Base-by-base conservation (phyloP, 192 early-diverging fungal genomes). In the Entomortierella lignicola region DNA sequence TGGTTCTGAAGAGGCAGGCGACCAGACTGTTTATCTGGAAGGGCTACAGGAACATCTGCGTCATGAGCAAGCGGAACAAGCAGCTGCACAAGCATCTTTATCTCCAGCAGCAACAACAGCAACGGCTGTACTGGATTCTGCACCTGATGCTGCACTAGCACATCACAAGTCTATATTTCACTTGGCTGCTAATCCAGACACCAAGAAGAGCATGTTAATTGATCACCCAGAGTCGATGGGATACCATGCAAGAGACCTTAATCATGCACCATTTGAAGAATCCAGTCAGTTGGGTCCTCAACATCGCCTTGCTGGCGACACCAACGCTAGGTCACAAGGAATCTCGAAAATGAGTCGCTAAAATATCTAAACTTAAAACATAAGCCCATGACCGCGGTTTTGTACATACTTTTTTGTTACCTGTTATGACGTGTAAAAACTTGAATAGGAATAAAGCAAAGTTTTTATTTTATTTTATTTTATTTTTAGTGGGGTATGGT, bases 121-220 rank as follows among this genome's bases (percentile, higher is more conserved):
- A 0, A 42, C 66, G 26, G 54, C 57, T 10, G 0, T 77, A 2
- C 15, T 77, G 30, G 62, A 39, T 7, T 34, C 66, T 0, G 74
- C 74, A 12, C 66, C 66, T 6, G 26, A 54, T 29, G 66, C 48
- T 10, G 66, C 43, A n/a, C 32, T 48, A 13, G 58, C 66, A 17
- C 72, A 74, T 39, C 63, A 65, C 10, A 52, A 67, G 39, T 77
- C 74, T 20, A 25, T 65, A 12, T 77, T 77, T 26, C 74, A 77
- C 13, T 20, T 69, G 44, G 47, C 74, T 0, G 74, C 60, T 13
- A 69, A 77, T 37, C 74, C 74, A 11, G 74, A 77, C 47, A 37
- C 29, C 11, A 69, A 15, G 66, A 77, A 69, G 61, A 69, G 55
- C 6, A 8, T 77, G 39, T 18, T 69, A 26, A 23, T 77, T 44